These are phyloP conservation scores for Plasmodium gonderi DNA, from an alignment of 169 alveolate species.

Conservation along the genomic window DNA sequence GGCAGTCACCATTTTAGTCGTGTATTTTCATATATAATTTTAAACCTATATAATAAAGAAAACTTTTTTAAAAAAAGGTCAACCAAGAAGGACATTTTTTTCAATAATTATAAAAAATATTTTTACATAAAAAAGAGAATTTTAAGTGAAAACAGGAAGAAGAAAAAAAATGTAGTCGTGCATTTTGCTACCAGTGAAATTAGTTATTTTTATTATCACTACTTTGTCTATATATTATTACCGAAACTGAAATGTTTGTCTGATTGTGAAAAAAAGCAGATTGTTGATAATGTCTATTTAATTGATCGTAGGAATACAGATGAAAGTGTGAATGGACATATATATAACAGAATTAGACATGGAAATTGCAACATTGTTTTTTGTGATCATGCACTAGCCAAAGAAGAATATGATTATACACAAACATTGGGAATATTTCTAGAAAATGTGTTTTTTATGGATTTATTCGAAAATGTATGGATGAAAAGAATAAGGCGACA, in stretches of 20 bases:
- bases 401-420: slow-evolving; percentile 43
- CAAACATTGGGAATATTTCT: slow-evolving; percentile 23
- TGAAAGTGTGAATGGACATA: slow-evolving; percentile 4
- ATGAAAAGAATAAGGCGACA: not conserved
- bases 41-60: slow-evolving; percentile 38
- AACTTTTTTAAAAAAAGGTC: slow-evolving; percentile 63
- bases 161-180: slow-evolving; percentile 42
- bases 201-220: slow-evolving; percentile 61
- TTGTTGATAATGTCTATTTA: slow-evolving; percentile 48
- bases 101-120: slow-evolving; percentile 31
- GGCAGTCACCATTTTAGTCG: slow-evolving; percentile 43
- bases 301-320: slow-evolving; percentile 6
- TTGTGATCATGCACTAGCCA: slow-evolving; percentile 45
- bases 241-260: slow-evolving; percentile 27
- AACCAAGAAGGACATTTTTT: not conserved
- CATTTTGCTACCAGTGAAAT: slow-evolving; percentile 64
- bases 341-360: slow-evolving; percentile 42
- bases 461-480: not conserved
- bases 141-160: slow-evolving; percentile 1
- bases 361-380: slow-evolving; percentile 26
- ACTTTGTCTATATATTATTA: slow-evolving; percentile 62
- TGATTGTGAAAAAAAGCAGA: slow-evolving; percentile 43
- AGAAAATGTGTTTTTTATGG: slow-evolving; percentile 43
- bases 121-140: slow-evolving; percentile 12
- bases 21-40: slow-evolving; percentile 44